These are phyloP conservation scores for Geoglossum glabrum DNA, from an alignment of 495 filamentous ascomycete species.

Conservation along the genomic window DNA sequence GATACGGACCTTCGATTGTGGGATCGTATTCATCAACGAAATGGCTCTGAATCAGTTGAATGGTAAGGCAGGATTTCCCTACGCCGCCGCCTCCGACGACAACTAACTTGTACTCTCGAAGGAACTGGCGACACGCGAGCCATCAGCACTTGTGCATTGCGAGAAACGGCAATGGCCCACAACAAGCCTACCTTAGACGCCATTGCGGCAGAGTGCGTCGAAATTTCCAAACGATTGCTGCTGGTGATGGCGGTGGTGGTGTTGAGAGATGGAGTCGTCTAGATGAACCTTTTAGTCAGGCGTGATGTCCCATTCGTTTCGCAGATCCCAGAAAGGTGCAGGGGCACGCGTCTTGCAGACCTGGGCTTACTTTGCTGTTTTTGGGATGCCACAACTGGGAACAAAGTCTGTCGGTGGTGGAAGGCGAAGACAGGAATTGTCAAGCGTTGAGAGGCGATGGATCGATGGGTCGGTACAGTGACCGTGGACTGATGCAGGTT, in stretches of 20 bases:
- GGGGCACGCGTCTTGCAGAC: background rate
- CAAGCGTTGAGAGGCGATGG: background rate
- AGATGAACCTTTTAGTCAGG: background rate
- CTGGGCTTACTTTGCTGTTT: background rate
- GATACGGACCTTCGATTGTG: conserved; percentile 83
- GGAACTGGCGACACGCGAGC: conserved; percentile 38
- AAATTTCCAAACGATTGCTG: background rate
- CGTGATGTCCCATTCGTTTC: background rate
- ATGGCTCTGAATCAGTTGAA: conserved; percentile 95
- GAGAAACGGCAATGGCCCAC: background rate
- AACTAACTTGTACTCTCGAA: conserved; percentile 96
- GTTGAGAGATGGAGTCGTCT: background rate
- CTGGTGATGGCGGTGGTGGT: background rate
- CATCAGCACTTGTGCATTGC: conserved; percentile 8
- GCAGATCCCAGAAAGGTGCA: background rate
- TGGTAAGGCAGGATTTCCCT: conserved; percentile 97
- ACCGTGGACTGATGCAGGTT: background rate
- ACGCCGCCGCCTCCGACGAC: conserved; percentile 96
- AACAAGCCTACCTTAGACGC: conserved; percentile 23
- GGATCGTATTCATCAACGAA: conserved; percentile 99
- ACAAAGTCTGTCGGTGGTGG: background rate
- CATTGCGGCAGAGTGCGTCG: conserved; percentile 17
- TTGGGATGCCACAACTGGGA: background rate
- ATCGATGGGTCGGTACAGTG: background rate
- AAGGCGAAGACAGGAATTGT: background rate